A percentile compares a stretch with the other conserved stretches of the same genome.
Conservation (phyloP, 2,329 filamentous ascomycete genomes). For the Chaetoscypha palmicola region DNA sequence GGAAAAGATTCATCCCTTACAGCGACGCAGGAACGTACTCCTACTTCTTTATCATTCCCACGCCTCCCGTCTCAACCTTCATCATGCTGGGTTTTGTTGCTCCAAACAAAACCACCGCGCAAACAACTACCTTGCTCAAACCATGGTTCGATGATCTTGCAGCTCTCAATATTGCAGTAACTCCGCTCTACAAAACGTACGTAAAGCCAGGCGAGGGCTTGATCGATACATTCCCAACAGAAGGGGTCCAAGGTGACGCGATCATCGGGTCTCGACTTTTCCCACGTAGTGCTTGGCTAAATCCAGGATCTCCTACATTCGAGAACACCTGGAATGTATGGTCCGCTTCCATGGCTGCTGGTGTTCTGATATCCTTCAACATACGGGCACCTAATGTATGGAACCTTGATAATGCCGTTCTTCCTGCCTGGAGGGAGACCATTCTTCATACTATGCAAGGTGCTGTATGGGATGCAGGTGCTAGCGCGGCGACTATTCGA, state of each 20-base stretch:
- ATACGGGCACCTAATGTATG: constrained; percentile 3
- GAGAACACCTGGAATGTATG: constrained; percentile 1
- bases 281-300: constrained; percentile 1
- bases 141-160: constrained; percentile 36
- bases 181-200: constrained; percentile 13
- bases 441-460: constrained; percentile 5
- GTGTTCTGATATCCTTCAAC: constrained; percentile 3
- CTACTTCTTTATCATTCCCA: constrained; percentile 25
- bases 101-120: constrained; percentile 25
- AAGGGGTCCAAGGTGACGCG: constrained; percentile 21
- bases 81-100: constrained; percentile 30
- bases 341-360: neutral
- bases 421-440: constrained; percentile 4
- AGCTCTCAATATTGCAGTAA: constrained; percentile 22
- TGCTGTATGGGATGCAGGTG: neutral
- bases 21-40: constrained; percentile 29
- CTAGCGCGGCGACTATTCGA: neutral
- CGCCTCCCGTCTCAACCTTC: constrained; percentile 31
- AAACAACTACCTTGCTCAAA: constrained; percentile 27
- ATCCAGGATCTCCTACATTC: neutral
- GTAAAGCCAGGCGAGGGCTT: constrained; percentile 27
- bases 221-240: constrained; percentile 35
- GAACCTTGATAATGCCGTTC: constrained; percentile 1
- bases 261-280: constrained; percentile 5
- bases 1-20: constrained; percentile 36